A percentile compares a stretch with the other conserved stretches of the same genome.
These are phyloP conservation scores for Mycena capillaripes DNA, from an alignment of 768 basidiomycete species.

Conservation along the genomic window DNA sequence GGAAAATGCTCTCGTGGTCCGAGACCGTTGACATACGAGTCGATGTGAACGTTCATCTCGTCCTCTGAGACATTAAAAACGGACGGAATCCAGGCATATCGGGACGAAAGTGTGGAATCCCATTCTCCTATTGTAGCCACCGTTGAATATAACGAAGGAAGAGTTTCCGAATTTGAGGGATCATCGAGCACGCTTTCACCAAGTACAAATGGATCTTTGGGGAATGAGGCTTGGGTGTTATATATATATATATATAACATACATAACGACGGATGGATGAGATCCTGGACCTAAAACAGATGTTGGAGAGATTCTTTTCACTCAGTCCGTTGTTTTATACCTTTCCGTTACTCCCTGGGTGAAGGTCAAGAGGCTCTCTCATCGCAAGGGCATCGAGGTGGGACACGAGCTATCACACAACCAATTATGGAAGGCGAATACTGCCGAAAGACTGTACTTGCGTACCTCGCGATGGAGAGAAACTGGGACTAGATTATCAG, in stretches of 20 bases:
- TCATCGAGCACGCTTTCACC: not conserved
- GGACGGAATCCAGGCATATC: not conserved
- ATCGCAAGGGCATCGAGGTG: not conserved
- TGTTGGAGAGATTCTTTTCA: not conserved
- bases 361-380: not conserved
- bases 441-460: not conserved
- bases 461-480: not conserved
- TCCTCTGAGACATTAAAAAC: not conserved
- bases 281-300: not conserved
- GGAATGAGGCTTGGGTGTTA: not conserved
- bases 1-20: not conserved
- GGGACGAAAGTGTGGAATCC: not conserved
- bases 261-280: not conserved
- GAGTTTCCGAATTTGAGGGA: not conserved
- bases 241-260: not conserved
- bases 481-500: not conserved
- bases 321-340: not conserved
- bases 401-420: not conserved
- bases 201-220: not conserved
- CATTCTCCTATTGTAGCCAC: not conserved
- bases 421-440: not conserved
- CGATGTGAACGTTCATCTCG: not conserved
- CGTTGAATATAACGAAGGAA: not conserved
- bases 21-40: not conserved
- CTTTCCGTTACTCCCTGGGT: not conserved